Percentiles rank a stretch among this genome's conserved stretches.
These are phyloP conservation scores for Buxus sempervirens DNA, from an alignment of 164 flowering plant genomes.

Conservation along the genomic window DNA sequence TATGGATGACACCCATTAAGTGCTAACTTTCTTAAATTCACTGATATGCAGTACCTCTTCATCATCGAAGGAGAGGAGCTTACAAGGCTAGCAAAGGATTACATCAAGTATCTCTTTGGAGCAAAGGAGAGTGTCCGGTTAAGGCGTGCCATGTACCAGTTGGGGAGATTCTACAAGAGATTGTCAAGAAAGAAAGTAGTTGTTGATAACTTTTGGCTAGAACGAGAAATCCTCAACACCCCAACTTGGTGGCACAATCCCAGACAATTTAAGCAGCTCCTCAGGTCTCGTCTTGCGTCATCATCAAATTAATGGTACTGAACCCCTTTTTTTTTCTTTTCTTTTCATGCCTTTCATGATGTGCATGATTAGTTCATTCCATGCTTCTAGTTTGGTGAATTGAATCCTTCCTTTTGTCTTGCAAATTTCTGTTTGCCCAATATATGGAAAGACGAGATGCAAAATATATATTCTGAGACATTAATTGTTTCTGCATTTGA, in stretches of 20 bases:
- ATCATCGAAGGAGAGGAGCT: slow-evolving; percentile 56
- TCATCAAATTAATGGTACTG: background rate
- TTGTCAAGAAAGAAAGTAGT: slow-evolving; percentile 24
- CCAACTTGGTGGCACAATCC: slow-evolving; percentile 63
- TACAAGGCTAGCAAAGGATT: slow-evolving; percentile 42
- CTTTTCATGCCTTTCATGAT: too few species aligned
- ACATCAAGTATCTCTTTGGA: slow-evolving; percentile 37
- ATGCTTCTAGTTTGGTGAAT: too few species aligned
- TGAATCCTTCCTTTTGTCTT: too few species aligned
- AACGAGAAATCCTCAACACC: slow-evolving; percentile 45
- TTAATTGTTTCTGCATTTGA: too few species aligned
- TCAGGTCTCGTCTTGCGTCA: slow-evolving; percentile 10
- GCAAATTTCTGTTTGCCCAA: too few species aligned
- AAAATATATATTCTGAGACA: too few species aligned
- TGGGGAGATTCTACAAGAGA: slow-evolving; percentile 24
- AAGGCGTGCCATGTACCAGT: slow-evolving; percentile 28
- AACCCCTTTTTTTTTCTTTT: too few species aligned
- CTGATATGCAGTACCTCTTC: slow-evolving; percentile 53
- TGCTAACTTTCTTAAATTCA: background rate
- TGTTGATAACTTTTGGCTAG: slow-evolving; percentile 38
- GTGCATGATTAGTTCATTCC: too few species aligned
- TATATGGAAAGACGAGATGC: too few species aligned
- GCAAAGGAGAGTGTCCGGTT: slow-evolving; percentile 47
- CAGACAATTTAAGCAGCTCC: slow-evolving; percentile 20
- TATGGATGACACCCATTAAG: background rate